Evolutionary conservation across 768 basidiomycete species (phyloP), one percentile per base, ranked within the genome.

Genomic region (Tephrocybe sp.): DNA sequence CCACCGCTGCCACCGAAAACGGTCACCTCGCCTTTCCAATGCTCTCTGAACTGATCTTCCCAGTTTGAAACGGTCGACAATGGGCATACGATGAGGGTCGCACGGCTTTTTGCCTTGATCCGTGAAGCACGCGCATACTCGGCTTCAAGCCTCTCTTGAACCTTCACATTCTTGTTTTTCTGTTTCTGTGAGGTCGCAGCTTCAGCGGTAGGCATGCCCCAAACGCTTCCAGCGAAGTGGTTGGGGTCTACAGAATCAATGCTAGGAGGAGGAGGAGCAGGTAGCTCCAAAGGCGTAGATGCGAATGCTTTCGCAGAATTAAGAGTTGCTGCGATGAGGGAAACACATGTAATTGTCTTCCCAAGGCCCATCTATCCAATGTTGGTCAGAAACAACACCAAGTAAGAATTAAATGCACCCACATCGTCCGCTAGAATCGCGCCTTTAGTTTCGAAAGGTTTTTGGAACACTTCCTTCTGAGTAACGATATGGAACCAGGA

Each of bases 31-130:
- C 94, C 94, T 56, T 81, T 82, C 94, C 94, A 98, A 66, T 99
- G 97, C 65, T 99, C 97, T 51, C 88, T 83, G 63, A 99, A 93
- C 68, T 99, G 97, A 50, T 96, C 93, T 71, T 99, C 97, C 97
- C 97, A 99, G 63, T 98, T 98, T 42, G 91, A 85, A 2, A 99
- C 93, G 4, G 97, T 99, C 10, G 93, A 94, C 32, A 99, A 77
- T 6, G 97, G 97, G 62, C 97, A 98, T 24, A 99, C 81, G 61
- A 99, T 92, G n/a, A 99, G 73, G 5, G 97, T 98, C 17, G 89
- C 97, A 28, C 93, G 84, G 60, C 88, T 91, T 58, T 84, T 87
- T 30, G 78, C 73, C 68, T 92, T 94, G 62, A 96, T 86, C 28
- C 88, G 82, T 58, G 84, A 85, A 14, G 79, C 79, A 45, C 93